phyloP scores from a whole-genome alignment of 495 filamentous ascomycete species.

The Xylaria sp. region DNA sequence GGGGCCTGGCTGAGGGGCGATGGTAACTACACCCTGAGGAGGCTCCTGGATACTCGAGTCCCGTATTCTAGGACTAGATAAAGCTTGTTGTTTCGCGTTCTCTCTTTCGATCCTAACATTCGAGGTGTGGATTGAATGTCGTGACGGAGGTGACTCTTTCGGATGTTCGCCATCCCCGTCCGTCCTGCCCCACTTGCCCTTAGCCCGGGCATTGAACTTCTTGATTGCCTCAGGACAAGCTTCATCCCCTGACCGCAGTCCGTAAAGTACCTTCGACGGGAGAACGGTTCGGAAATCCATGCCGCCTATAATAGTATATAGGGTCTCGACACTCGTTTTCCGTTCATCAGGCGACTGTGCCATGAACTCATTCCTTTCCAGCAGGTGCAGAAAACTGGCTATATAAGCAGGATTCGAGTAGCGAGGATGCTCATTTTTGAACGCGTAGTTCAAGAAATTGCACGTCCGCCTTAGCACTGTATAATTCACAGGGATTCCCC shows the following conservation, averaged over 20 bases:
- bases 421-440: neutral
- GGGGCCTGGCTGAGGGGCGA: neutral
- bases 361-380: conserved; percentile 20
- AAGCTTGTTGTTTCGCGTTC: too few relatives aligned
- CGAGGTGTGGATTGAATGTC: neutral
- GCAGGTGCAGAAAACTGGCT: conserved; percentile 18
- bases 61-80: neutral
- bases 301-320: conserved; percentile 29
- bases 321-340: conserved; percentile 16
- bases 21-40: neutral
- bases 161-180: too few relatives aligned
- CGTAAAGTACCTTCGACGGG: conserved; percentile 18
- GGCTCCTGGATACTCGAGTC: neutral
- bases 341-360: conserved; percentile 25
- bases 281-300: conserved; percentile 26
- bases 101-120: neutral
- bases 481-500: neutral
- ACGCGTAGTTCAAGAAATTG: neutral
- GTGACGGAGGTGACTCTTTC: neutral
- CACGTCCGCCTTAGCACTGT: neutral
- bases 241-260: conserved; percentile 6
- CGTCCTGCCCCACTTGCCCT: too few relatives aligned
- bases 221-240: conserved; percentile 17
- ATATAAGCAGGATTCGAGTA: neutral
- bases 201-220: neutral